Conservation (phyloP, 2,329 filamentous ascomycete genomes). For the Pestalotiopsis sp. region DNA sequence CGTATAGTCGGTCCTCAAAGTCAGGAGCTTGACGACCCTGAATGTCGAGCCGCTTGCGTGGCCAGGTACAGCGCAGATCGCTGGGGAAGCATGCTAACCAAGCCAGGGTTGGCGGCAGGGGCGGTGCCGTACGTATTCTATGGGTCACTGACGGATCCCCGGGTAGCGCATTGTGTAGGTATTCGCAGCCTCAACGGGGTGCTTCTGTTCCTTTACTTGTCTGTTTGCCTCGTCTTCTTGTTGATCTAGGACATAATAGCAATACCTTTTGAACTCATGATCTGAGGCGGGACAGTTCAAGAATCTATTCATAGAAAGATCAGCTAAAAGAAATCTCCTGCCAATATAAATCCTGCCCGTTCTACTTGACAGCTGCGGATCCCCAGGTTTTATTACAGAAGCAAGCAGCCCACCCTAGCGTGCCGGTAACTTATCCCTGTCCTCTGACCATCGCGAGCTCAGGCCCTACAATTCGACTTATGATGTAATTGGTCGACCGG, state of each 20-base stretch:
- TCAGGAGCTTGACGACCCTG: slow-evolving; percentile 5
- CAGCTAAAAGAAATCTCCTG: neutral
- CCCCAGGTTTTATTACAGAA: neutral
- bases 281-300: neutral
- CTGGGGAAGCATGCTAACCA: neutral
- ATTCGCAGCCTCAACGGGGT: too few species aligned
- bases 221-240: too few species aligned
- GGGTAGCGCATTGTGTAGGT: neutral
- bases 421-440: neutral
- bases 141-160: neutral
- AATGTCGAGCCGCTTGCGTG: slow-evolving; percentile 2
- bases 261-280: too few species aligned
- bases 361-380: neutral
- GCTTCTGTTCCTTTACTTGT: too few species aligned
- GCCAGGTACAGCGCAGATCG: neutral
- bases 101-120: neutral
- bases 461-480: neutral
- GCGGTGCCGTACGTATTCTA: neutral
- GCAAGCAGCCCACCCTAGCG: neutral
- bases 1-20: neutral
- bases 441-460: neutral
- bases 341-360: neutral
- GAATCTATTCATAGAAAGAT: neutral
- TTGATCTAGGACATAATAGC: too few species aligned
- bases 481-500: slow-evolving; percentile 1